Conservation (phyloP, 208 protist genomes). For the Crithidia expoeki region DNA sequence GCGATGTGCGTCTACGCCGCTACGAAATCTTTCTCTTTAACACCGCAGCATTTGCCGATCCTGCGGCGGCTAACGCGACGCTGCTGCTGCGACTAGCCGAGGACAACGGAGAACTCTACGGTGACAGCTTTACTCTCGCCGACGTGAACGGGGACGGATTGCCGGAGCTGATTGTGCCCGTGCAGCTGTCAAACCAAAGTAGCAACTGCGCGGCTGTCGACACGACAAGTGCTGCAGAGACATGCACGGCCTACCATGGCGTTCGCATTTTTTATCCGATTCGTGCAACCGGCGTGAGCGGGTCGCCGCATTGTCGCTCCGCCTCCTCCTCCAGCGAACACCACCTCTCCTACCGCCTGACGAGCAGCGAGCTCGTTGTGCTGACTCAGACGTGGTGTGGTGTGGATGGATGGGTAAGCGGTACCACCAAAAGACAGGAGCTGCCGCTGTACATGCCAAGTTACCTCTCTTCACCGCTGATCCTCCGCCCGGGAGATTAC, state of each 20-base stretch:
- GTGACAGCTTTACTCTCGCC: slow-evolving; percentile 40
- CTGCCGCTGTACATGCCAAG: slow-evolving; percentile 34
- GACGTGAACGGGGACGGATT: slow-evolving; percentile 67
- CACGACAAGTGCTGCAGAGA: slow-evolving; percentile 2
- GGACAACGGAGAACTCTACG: slow-evolving; percentile 13
- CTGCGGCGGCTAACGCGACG: neutral
- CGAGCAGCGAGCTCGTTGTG: slow-evolving; percentile 20
- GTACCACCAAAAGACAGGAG: neutral
- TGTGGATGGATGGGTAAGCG: neutral
- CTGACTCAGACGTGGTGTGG: slow-evolving; percentile 26
- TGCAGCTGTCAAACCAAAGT: slow-evolving; percentile 28
- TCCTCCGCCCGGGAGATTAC: slow-evolving; percentile 62
- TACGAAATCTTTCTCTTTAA: slow-evolving; percentile 42
- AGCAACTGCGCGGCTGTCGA: slow-evolving; percentile 16
- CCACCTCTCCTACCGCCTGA: slow-evolving; percentile 22
- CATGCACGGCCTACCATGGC: slow-evolving; percentile 23
- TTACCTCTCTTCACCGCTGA: slow-evolving; percentile 36
- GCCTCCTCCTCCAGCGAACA: neutral
- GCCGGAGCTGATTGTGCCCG: slow-evolving; percentile 52
- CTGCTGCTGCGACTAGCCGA: slow-evolving; percentile 18
- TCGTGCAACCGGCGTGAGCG: slow-evolving; percentile 10
- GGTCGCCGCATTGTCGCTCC: slow-evolving; percentile 10
- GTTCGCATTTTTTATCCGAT: slow-evolving; percentile 28
- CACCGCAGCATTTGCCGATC: neutral
- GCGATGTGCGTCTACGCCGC: slow-evolving; percentile 16